These are phyloP conservation scores for Pseudonectria buxi DNA, from an alignment of 2,329 filamentous ascomycete genomes.

Conservation along the genomic window DNA sequence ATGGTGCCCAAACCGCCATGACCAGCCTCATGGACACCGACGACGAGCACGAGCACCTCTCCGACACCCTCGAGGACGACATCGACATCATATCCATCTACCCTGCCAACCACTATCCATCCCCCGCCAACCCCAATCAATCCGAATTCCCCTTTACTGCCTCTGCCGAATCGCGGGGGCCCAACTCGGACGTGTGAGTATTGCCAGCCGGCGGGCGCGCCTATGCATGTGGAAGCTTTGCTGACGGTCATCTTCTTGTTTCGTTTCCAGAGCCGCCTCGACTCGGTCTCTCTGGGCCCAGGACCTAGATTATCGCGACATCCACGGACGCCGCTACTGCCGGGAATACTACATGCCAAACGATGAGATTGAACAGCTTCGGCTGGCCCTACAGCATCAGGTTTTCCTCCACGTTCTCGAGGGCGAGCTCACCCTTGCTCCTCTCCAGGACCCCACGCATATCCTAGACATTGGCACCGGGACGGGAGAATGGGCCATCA, in stretches of 20 bases:
- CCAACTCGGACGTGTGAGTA: conserved; percentile 34
- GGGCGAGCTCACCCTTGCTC: conserved; percentile 37
- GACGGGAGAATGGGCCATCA: conserved; percentile 45
- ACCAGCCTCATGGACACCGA: conserved; percentile 31
- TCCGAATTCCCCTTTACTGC: conserved; percentile 27
- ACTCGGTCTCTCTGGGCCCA: conserved; percentile 43
- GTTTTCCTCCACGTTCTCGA: conserved; percentile 50
- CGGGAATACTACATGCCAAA: conserved; percentile 60
- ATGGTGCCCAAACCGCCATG: conserved; percentile 30
- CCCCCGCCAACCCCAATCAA: conserved; percentile 27
- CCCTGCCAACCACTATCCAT: conserved; percentile 34
- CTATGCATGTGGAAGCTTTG: not conserved
- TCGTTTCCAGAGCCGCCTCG: conserved; percentile 30
- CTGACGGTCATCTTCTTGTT: conserved; percentile 1
- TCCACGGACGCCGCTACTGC: conserved; percentile 58
- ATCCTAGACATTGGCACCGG: conserved; percentile 55
- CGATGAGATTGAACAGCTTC: conserved; percentile 58
- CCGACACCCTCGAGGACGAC: conserved; percentile 20
- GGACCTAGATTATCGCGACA: conserved; percentile 50
- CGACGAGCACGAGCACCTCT: conserved; percentile 23
- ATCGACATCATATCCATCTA: conserved; percentile 39
- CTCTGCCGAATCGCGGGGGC: conserved; percentile 17
- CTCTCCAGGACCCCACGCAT: conserved; percentile 31
- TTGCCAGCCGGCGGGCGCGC: not conserved
- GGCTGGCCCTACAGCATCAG: conserved; percentile 55